phyloP scores from a whole-genome alignment of 441 rosid species.

The Capsella rubella region DNA sequence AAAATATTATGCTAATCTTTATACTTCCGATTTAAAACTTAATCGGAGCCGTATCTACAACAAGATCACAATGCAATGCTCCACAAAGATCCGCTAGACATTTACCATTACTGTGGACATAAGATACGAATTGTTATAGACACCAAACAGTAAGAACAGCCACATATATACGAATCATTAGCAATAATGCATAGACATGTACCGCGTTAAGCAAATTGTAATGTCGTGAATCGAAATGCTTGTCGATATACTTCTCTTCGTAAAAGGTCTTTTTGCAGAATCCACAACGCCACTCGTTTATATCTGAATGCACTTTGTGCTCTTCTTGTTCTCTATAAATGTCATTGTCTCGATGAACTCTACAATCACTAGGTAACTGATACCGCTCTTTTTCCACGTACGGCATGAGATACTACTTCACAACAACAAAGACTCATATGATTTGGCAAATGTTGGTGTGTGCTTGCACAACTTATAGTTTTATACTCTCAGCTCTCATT shows the following conservation, averaged over 20 bases:
- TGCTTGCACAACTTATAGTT: too few species aligned
- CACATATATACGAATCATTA: not conserved
- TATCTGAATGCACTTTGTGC: constrained; percentile 49
- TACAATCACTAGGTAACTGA: constrained; percentile 48
- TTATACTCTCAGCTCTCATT: too few species aligned
- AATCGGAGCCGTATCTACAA: constrained; percentile 40
- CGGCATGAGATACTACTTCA: constrained; percentile 54
- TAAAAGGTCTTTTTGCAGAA: constrained; percentile 54
- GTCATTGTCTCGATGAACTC: constrained; percentile 52
- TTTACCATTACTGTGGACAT: constrained; percentile 52
- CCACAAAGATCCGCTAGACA: constrained; percentile 64
- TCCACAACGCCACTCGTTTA: constrained; percentile 54
- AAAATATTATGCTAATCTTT: too few species aligned
- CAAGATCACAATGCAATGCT: constrained; percentile 59
- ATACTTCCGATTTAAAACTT: constrained; percentile 19
- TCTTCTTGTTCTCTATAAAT: constrained; percentile 57
- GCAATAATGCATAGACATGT: not conserved
- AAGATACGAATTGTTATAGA: not conserved
- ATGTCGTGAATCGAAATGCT: constrained; percentile 58
- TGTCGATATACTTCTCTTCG: constrained; percentile 55
- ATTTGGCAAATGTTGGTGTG: too few species aligned
- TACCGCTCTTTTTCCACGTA: constrained; percentile 51
- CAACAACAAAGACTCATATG: not conserved
- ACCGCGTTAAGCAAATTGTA: constrained; percentile 52
- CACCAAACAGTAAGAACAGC: not conserved